Evolutionary conservation across 371 early-diverging fungal genomes (phyloP).

Genomic region (Mucor piriformis): DNA sequence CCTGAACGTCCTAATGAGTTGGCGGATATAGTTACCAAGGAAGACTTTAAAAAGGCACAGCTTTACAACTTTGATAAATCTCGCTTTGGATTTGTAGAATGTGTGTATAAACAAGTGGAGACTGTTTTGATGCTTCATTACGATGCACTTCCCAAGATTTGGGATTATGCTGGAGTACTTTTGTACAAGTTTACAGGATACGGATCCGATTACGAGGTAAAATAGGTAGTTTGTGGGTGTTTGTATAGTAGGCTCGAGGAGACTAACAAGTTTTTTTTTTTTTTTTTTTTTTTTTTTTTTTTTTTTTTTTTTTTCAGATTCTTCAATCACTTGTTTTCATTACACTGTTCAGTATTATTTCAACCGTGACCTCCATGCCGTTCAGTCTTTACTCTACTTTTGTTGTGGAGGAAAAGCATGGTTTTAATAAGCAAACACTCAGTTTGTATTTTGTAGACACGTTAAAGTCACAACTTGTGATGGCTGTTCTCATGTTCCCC

Average conservation of each 20-base stretch:
- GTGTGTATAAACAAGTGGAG: conserved; percentile 63
- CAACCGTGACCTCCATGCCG: conserved; percentile 77
- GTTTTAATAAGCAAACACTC: conserved; percentile 93
- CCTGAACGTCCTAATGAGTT: conserved; percentile 67
- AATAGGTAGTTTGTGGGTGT: not conserved
- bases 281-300: not conserved
- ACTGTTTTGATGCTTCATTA: conserved; percentile 65
- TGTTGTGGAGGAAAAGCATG: conserved; percentile 93
- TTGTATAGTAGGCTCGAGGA: not conserved
- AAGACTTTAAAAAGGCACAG: conserved; percentile 84
- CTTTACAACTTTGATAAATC: conserved; percentile 89
- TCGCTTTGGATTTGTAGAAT: conserved; percentile 73
- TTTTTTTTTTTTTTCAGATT: conserved; percentile 10
- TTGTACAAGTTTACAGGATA: conserved; percentile 61
- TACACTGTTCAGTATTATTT: conserved; percentile 58
- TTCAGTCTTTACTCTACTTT: conserved; percentile 89
- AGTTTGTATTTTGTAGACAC: conserved; percentile 81
- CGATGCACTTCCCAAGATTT: conserved; percentile 77
- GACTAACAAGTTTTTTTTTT: not conserved
- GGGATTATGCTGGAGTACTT: conserved; percentile 65
- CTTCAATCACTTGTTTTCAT: conserved; percentile 83
- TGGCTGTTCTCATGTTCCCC: conserved; percentile 76
- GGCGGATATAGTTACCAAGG: conserved; percentile 64
- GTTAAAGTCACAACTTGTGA: conserved; percentile 72
- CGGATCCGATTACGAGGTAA: conserved; percentile 74